A percentile compares a stretch with the other conserved stretches of the same genome.
Evolutionary conservation across 345 rosid genomes (phyloP).

Genomic region (Populus pruinosa): DNA sequence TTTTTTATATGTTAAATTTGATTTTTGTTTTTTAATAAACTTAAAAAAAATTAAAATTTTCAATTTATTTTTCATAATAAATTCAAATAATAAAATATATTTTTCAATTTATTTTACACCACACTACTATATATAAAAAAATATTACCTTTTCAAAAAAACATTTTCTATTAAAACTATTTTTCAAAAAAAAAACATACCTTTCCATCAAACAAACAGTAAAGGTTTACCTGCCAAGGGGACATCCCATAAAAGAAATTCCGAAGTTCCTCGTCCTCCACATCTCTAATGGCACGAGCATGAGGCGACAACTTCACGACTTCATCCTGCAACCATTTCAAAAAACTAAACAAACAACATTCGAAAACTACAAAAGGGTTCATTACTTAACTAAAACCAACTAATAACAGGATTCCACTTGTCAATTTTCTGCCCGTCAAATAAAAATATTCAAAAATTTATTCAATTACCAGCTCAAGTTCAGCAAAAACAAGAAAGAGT

Average conservation of each 20-base stretch:
- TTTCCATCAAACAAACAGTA: too few relatives aligned
- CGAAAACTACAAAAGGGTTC: neutral
- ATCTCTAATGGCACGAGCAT: constrained; percentile 94
- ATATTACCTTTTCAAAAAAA: too few relatives aligned
- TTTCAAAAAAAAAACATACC: too few relatives aligned
- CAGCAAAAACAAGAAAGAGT: neutral
- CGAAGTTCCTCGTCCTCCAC: constrained; percentile 98
- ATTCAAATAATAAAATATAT: too few relatives aligned
- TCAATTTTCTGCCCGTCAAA: neutral
- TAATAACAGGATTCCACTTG: too few relatives aligned
- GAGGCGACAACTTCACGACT: constrained; percentile 91
- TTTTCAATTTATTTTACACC: too few relatives aligned
- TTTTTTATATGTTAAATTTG: too few relatives aligned
- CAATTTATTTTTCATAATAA: too few relatives aligned
- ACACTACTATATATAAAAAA: rapidly evolving
- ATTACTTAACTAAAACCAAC: neutral
- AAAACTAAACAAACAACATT: neutral
- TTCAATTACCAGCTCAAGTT: neutral
- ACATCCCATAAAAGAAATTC: constrained; percentile 97
- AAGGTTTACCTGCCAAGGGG: constrained; percentile 80
- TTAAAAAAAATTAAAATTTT: too few relatives aligned
- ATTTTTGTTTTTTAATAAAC: too few relatives aligned
- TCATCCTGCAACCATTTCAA: constrained; percentile 59
- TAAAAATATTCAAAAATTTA: neutral
- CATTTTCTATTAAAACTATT: too few relatives aligned